A percentile compares a stretch with the other conserved stretches of the same genome.
These are phyloP conservation scores for Saturnispora dispora DNA, from an alignment of 805 yeast genomes.

Conservation along the genomic window DNA sequence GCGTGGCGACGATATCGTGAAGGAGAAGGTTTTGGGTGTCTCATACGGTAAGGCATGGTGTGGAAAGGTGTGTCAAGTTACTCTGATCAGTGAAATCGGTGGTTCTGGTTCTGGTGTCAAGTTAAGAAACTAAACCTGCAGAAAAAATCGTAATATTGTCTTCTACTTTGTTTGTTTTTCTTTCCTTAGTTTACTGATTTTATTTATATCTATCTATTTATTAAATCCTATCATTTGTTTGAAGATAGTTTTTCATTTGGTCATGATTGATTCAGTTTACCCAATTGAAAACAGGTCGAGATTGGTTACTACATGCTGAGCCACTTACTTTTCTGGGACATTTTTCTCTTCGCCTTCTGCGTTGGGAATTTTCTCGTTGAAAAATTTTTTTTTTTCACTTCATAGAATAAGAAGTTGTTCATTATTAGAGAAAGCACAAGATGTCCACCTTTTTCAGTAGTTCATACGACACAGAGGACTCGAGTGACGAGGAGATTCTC, in stretches of 20 bases:
- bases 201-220: background rate
- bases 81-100: conserved; percentile 73
- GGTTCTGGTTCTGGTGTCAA: conserved; percentile 89
- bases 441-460: conserved; percentile 92
- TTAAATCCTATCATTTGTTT: background rate
- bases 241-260: background rate
- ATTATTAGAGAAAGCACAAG: background rate
- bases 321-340: background rate
- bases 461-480: conserved; percentile 41
- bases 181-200: background rate
- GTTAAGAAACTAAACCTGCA: conserved; percentile 19
- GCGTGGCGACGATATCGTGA: conserved; percentile 54
- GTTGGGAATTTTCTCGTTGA: background rate
- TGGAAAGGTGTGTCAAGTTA: conserved; percentile 72
- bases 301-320: background rate
- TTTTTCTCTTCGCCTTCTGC: background rate
- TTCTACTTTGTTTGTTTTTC: background rate
- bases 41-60: conserved; percentile 67
- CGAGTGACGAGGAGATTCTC: conserved; percentile 44
- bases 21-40: conserved; percentile 87
- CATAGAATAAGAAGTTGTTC: background rate
- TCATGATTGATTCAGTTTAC: background rate
- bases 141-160: background rate
- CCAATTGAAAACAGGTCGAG: background rate
- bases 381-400: conserved; percentile 5